A percentile compares a stretch with the other conserved stretches of the same genome.
phyloP scores from a whole-genome alignment of 176 grass and related monocot genomes.

The Hordeum marinum region DNA sequence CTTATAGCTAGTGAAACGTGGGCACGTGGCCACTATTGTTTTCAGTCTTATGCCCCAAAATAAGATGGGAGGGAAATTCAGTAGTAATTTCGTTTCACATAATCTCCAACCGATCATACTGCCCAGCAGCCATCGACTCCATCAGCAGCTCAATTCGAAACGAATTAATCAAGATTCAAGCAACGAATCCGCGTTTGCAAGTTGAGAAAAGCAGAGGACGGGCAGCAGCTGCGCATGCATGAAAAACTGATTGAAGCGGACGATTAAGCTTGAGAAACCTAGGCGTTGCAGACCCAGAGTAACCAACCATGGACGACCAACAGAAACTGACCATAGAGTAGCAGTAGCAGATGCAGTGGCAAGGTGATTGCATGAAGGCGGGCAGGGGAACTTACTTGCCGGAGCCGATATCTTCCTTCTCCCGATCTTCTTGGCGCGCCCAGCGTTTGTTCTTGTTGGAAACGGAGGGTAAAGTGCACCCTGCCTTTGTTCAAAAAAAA shows the following conservation, averaged over 20 bases:
- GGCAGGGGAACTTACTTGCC: background rate
- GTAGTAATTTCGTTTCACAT: too few species aligned
- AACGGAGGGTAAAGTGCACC: too few species aligned
- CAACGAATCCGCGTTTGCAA: background rate
- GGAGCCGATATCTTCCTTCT: background rate
- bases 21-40: too few species aligned
- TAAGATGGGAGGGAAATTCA: too few species aligned
- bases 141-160: background rate
- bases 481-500: too few species aligned
- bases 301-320: too few species aligned
- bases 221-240: too few species aligned
- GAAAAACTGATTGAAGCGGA: background rate
- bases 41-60: too few species aligned
- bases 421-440: background rate
- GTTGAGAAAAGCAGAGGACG: background rate
- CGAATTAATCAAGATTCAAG: too few species aligned
- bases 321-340: background rate
- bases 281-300: background rate
- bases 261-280: background rate
- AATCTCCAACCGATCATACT: background rate
- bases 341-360: background rate
- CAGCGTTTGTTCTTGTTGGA: background rate
- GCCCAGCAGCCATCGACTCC: background rate
- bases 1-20: too few species aligned
- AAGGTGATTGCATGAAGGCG: background rate